Conservation (phyloP, 2,329 filamentous ascomycete species). For the Septoria linicola region DNA sequence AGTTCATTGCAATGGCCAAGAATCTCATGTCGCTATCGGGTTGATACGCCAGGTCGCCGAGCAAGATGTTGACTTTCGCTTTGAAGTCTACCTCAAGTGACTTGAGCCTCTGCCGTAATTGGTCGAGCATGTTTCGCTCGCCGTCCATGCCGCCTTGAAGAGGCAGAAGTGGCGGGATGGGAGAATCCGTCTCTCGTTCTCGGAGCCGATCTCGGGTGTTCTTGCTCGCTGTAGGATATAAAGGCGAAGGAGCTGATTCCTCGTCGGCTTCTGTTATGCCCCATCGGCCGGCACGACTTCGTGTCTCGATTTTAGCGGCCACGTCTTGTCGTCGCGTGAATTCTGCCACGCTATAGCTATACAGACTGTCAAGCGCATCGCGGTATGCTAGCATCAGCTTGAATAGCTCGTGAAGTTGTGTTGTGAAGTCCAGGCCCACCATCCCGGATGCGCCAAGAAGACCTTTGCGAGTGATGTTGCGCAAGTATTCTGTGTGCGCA, state of each 20-base stretch:
- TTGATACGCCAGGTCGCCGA: constrained; percentile 90
- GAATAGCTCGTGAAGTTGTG: constrained; percentile 87
- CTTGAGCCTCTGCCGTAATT: constrained; percentile 70
- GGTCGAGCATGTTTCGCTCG: constrained; percentile 68
- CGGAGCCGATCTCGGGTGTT: constrained; percentile 13
- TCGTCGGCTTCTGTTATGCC: constrained; percentile 58
- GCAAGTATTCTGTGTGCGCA: constrained; percentile 86
- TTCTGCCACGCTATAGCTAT: constrained; percentile 91
- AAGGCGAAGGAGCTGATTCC: constrained; percentile 35
- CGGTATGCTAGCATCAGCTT: constrained; percentile 93
- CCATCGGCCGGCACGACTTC: constrained; percentile 64
- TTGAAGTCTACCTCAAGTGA: constrained; percentile 75
- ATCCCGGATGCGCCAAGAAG: constrained; percentile 67
- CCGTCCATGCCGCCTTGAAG: constrained; percentile 39
- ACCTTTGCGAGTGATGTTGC: constrained; percentile 93
- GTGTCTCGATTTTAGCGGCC: constrained; percentile 68
- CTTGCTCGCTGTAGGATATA: constrained; percentile 21
- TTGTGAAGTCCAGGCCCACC: constrained; percentile 67
- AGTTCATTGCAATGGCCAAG: constrained; percentile 96
- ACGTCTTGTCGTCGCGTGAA: constrained; percentile 89
- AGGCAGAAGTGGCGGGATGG: constrained; percentile 44
- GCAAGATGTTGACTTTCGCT: constrained; percentile 71
- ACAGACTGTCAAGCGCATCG: constrained; percentile 88
- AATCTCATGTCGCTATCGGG: constrained; percentile 94
- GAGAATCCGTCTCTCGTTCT: constrained; percentile 40